These are phyloP conservation scores for Mucor irregularis DNA, from an alignment of 371 early-diverging fungal species.

Conservation along the genomic window DNA sequence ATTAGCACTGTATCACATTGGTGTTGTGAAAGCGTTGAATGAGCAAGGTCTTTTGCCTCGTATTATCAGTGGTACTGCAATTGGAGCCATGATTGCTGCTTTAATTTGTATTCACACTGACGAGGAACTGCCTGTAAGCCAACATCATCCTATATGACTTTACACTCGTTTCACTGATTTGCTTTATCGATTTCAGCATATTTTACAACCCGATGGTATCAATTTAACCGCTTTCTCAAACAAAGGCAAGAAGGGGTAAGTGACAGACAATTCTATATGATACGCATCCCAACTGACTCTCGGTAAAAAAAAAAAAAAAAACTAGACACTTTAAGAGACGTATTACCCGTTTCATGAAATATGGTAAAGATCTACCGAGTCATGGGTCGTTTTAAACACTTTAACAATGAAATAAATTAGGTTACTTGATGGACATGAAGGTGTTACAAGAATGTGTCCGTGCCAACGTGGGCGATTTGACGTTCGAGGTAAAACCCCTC, in stretches of 20 bases:
- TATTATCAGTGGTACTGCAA: conserved; percentile 72
- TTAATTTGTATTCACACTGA: conserved; percentile 72
- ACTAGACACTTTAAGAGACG: conserved; percentile 56
- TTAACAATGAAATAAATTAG: too few relatives aligned
- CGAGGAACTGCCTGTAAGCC: conserved; percentile 63
- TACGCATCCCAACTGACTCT: neutral
- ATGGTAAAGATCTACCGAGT: conserved; percentile 51
- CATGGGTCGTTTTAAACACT: too few relatives aligned
- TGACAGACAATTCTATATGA: neutral
- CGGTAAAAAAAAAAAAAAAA: neutral
- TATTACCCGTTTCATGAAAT: conserved; percentile 62
- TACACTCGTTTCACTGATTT: neutral
- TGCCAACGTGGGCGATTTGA: conserved; percentile 70
- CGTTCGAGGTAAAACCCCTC: conserved; percentile 60
- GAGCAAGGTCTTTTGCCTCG: conserved; percentile 68
- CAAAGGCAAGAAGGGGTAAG: conserved; percentile 48
- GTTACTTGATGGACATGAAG: conserved; percentile 70
- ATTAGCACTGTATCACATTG: conserved; percentile 68
- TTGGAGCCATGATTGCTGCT: conserved; percentile 74
- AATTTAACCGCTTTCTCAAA: conserved; percentile 65
- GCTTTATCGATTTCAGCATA: conserved; percentile 26
- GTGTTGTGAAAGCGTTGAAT: conserved; percentile 71
- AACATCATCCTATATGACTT: neutral
- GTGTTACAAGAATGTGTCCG: conserved; percentile 69
- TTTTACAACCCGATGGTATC: conserved; percentile 65